Evolutionary conservation across 208 protist species (phyloP), one percentile per base, ranked within the genome.

Genomic region (Leishmania lainsoni): DNA sequence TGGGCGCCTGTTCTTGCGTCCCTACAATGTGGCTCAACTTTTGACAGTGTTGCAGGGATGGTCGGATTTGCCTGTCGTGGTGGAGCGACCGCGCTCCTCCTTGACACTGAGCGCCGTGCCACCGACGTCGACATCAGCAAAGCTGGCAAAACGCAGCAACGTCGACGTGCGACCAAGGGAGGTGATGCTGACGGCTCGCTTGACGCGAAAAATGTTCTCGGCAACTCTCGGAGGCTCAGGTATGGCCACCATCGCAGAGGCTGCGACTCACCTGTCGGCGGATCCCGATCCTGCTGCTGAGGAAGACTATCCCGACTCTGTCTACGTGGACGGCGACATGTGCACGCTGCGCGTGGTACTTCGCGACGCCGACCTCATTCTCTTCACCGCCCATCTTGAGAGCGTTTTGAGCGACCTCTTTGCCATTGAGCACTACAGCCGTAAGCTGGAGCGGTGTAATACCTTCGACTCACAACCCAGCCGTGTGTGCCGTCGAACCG

Each of bases 11-110:
- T 97, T 97, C 79, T 85, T 97, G n/a, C 83, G 91, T 1, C 91
- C 92, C 35, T 94, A 95, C 76, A 91, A 97, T 78, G 94, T 97
- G 14, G 94, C 91, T 20, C 90, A 94, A 81, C 85, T 97, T n/a
- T 83, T 97, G 42, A 83, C 90, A 17, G 94, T 95, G 58, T 78
- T 97, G 69, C 89, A 95, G 73, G 91, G 92, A 1, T 94, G 91
- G 86, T 74, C 81, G 0, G 61, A 77, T 29, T 82, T 79, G 32
- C 82, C 85, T 2, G 79, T 81, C 48, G 5, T 83, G 22, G 80
- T 94, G 20, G 75, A 87, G 58, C 90, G 90, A 42, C 79, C 90
- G 75, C 91, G 93, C 71, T 82, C 92, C 4, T 81, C 72, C 39
- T 79, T 96, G 70, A 83, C 79, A 0, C 78, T 96, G 48, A 61